These are phyloP conservation scores for Pleurotus djamor DNA, from an alignment of 768 basidiomycete genomes.

Conservation along the genomic window DNA sequence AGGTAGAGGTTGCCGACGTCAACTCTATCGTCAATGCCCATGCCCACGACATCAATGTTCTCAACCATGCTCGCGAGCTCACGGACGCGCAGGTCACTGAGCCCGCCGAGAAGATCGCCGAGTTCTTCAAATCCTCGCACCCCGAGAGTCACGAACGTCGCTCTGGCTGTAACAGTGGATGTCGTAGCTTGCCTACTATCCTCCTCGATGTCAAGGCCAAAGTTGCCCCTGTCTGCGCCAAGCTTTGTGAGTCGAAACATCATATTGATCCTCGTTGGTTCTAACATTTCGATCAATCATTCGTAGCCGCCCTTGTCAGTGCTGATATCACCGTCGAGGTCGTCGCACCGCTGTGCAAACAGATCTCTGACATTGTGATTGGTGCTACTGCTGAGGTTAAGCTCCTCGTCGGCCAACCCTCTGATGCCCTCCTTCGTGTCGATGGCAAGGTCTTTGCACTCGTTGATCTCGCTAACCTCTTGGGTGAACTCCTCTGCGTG, in stretches of 20 bases:
- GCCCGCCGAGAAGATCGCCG: not conserved
- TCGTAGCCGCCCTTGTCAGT: conserved; percentile 10
- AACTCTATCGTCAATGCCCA: not conserved
- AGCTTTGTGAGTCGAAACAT: conserved; percentile 13
- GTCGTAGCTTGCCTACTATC: conserved; percentile 12
- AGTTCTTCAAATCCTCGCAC: not conserved
- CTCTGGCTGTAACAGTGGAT: not conserved
- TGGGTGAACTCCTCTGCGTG: conserved; percentile 19
- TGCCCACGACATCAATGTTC: not conserved
- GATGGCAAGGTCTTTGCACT: conserved; percentile 12
- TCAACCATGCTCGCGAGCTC: not conserved
- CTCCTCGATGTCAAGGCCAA: conserved; percentile 7
- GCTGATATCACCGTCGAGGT: conserved; percentile 14
- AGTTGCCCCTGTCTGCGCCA: conserved; percentile 11
- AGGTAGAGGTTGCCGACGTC: not conserved
- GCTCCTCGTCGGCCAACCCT: conserved; percentile 13
- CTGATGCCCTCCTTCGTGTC: conserved; percentile 10
- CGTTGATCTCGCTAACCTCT: conserved; percentile 11
- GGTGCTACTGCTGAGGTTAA: conserved; percentile 13
- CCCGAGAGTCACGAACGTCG: not conserved
- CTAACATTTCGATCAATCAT: not conserved
- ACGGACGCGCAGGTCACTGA: not conserved
- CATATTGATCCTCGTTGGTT: not conserved
- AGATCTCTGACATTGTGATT: conserved; percentile 13
- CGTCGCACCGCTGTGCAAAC: conserved; percentile 12